phyloP scores from a whole-genome alignment of 208 protist species.

The Acanthamoeba triangularis region DNA sequence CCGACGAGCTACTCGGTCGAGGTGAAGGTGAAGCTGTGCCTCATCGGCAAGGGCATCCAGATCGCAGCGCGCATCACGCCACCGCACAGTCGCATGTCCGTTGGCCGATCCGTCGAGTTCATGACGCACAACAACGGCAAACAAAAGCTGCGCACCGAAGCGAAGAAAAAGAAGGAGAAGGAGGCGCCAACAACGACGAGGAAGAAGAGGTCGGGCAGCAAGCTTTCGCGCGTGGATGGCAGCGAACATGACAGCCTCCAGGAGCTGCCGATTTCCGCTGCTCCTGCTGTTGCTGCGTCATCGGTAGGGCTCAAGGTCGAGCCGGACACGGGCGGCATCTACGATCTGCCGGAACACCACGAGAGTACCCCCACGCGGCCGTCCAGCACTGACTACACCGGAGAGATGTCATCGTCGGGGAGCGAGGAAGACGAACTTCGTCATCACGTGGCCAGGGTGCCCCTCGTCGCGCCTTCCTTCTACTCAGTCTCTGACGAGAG shows the following conservation, averaged over 20 bases:
- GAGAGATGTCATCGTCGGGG: neutral
- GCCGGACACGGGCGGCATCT: neutral
- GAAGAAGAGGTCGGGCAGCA: neutral
- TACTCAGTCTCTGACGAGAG: neutral
- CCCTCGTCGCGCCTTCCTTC: neutral
- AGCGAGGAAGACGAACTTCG: neutral
- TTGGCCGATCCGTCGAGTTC: constrained; percentile 36
- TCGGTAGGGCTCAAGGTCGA: neutral
- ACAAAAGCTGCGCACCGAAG: constrained; percentile 47
- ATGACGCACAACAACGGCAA: constrained; percentile 69
- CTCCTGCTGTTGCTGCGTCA: neutral
- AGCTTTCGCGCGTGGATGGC: neutral
- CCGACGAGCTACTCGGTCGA: neutral
- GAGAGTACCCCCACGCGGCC: too few relatives aligned
- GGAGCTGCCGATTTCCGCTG: neutral
- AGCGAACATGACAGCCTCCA: neutral
- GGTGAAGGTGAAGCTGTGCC: constrained; percentile 45
- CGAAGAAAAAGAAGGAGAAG: constrained; percentile 43
- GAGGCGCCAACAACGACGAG: neutral
- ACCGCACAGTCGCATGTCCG: neutral
- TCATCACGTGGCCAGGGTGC: neutral
- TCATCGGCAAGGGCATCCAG: constrained; percentile 14
- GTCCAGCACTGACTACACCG: neutral
- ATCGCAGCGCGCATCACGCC: neutral
- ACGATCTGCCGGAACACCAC: too few relatives aligned